phyloP scores from a whole-genome alignment of 495 filamentous ascomycete genomes.

The Trichocladium antarcticum region DNA sequence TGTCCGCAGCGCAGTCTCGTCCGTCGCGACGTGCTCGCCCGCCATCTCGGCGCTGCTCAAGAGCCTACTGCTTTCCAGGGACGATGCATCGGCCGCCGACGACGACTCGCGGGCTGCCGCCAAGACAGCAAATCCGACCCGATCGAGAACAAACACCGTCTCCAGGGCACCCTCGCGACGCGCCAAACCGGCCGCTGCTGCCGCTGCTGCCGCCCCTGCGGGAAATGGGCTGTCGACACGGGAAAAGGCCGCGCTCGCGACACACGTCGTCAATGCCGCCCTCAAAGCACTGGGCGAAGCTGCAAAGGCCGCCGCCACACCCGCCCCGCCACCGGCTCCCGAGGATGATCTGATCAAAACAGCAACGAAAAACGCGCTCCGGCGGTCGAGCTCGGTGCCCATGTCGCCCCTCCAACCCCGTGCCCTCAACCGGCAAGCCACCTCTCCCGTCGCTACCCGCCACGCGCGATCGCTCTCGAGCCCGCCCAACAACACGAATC shows the following conservation, averaged over 20 bases:
- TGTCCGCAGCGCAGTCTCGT: conserved; percentile 41
- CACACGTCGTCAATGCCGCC: conserved; percentile 67
- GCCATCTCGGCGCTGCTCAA: conserved; percentile 39
- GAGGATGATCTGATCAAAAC: conserved; percentile 28
- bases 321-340: conserved; percentile 18
- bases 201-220: neutral
- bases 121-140: conserved; percentile 18
- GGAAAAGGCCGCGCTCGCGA: conserved; percentile 61
- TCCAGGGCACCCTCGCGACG: conserved; percentile 13
- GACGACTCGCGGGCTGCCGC: conserved; percentile 9
- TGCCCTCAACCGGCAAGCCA: conserved; percentile 42
- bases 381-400: conserved; percentile 38
- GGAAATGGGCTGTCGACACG: conserved; percentile 39
- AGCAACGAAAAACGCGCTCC: conserved; percentile 27
- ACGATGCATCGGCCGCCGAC: conserved; percentile 19
- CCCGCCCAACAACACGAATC: conserved; percentile 24
- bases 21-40: conserved; percentile 43
- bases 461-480: conserved; percentile 19
- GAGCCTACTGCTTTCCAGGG: conserved; percentile 35
- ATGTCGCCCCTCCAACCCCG: conserved; percentile 43
- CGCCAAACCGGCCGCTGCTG: conserved; percentile 10
- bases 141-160: conserved; percentile 19
- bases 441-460: conserved; percentile 33
- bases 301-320: conserved; percentile 39
- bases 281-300: conserved; percentile 66